Evolutionary conservation across 768 basidiomycete species (phyloP), one percentile per base, ranked within the genome.

Genomic region (Candolleomyces eurysporus): DNA sequence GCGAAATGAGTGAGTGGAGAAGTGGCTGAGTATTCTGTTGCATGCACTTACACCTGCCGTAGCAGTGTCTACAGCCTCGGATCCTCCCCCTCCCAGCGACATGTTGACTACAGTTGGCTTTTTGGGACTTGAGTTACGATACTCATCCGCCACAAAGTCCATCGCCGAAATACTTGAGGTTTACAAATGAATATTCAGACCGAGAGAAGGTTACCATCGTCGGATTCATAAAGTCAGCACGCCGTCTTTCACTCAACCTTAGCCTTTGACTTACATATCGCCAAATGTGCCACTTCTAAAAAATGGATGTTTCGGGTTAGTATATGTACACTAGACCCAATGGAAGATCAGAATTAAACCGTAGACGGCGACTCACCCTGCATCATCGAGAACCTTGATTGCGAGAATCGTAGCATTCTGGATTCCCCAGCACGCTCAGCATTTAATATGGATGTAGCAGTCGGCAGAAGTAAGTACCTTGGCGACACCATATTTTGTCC

Each of bases 21-120:
- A 50, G 19, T 30, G 30, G 21, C 6, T 26, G 22, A 8, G 21
- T 10, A 26, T 9, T 36, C 9, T 26, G 26, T 26, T 26, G 26
- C 26, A 14, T 10, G 46, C 68, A 56, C 52, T 96, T 94, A 52
- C 76, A 78, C 77, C 98, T 87, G 36, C 36, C 62, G 98, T 93
- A 55, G 89, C 86, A n/a, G 82, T 80, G 64, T 99, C 94, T 54
- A 98, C 82, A 40, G 91, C 83, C n/a, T 78, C 81, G 4, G 91
- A 92, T 79, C 95, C 96, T 60, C 93, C 92, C 67, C 96, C 96
- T 63, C 97, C 97, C 54, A 99, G 89, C 72, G 89, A 91, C 97
- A 99, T 97, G 82, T 96, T 96, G 48, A 89, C 92, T 56, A 96
- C 94, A 17, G 94, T 70, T 4, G 79, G 75, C n/a, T 68, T 63